These are phyloP conservation scores for Apophysomyces sp. DNA, from an alignment of 371 early-diverging fungal species.

Conservation along the genomic window DNA sequence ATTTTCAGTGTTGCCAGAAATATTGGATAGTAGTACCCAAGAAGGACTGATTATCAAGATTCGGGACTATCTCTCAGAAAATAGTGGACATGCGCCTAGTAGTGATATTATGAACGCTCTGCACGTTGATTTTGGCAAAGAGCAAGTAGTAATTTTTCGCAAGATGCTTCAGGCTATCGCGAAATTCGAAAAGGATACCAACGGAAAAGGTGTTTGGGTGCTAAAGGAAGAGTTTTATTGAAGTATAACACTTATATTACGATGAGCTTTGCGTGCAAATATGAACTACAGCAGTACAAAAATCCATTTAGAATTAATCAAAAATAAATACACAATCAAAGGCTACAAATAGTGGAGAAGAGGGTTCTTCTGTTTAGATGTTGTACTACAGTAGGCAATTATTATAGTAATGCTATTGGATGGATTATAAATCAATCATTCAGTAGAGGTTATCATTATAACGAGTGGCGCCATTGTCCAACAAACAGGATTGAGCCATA, in stretches of 20 bases:
- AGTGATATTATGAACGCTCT: slow-evolving; percentile 53
- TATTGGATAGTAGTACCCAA: slow-evolving; percentile 25
- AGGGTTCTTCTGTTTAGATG: too few species aligned
- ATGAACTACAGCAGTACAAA: neutral
- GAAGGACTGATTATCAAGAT: slow-evolving; percentile 54
- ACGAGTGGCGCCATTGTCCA: too few species aligned
- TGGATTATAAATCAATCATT: too few species aligned
- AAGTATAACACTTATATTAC: neutral
- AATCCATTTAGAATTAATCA: too few species aligned
- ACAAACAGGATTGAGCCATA: too few species aligned
- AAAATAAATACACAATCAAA: too few species aligned
- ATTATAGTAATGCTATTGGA: too few species aligned
- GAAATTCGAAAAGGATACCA: slow-evolving; percentile 36
- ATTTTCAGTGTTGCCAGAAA: slow-evolving; percentile 2
- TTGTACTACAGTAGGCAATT: too few species aligned
- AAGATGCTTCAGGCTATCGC: slow-evolving; percentile 72
- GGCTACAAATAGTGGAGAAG: too few species aligned
- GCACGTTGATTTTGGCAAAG: slow-evolving; percentile 39
- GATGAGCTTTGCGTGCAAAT: neutral
- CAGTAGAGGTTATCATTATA: too few species aligned
- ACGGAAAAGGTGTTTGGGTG: slow-evolving; percentile 49
- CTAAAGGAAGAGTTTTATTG: slow-evolving; percentile 52
- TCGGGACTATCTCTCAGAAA: slow-evolving; percentile 47
- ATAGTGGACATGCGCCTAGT: slow-evolving; percentile 50
- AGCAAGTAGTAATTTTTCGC: slow-evolving; percentile 57